These are phyloP conservation scores for Salix udensis DNA, from an alignment of 345 rosid species.

Conservation along the genomic window DNA sequence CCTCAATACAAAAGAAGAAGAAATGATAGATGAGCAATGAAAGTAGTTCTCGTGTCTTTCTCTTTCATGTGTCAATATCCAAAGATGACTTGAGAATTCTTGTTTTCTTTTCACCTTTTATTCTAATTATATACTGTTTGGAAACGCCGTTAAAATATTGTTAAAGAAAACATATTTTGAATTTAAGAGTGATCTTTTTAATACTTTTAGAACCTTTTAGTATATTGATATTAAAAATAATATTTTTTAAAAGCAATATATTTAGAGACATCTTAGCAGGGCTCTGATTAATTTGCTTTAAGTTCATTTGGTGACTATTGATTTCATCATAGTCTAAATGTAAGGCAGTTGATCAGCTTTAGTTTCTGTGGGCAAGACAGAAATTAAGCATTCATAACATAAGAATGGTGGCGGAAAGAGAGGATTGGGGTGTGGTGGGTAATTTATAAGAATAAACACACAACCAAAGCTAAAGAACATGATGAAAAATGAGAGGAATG, in stretches of 20 bases:
- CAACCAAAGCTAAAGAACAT: no score
- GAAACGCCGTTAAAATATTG: no score
- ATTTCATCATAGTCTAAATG: neutral
- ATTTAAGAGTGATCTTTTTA: no score
- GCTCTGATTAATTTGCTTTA: neutral
- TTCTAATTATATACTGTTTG: neutral
- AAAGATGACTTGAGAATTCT: neutral
- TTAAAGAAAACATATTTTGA: no score
- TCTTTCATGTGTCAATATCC: neutral
- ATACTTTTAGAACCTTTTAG: no score
- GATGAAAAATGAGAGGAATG: no score
- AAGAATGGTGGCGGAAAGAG: neutral
- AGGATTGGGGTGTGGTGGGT: no score
- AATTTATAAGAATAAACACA: no score
- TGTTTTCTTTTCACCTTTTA: neutral
- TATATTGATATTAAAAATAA: no score
- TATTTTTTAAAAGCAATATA: no score
- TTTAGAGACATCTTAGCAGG: neutral
- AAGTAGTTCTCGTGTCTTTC: neutral
- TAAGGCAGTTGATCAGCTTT: neutral
- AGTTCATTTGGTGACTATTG: neutral
- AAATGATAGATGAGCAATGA: no score
- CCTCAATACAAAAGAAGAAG: neutral
- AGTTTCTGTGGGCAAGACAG: neutral
- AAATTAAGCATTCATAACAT: neutral